Evolutionary conservation across 257 asterid genomes (phyloP), one percentile per base, ranked within the genome.

Genomic region (Capsicum baccatum): DNA sequence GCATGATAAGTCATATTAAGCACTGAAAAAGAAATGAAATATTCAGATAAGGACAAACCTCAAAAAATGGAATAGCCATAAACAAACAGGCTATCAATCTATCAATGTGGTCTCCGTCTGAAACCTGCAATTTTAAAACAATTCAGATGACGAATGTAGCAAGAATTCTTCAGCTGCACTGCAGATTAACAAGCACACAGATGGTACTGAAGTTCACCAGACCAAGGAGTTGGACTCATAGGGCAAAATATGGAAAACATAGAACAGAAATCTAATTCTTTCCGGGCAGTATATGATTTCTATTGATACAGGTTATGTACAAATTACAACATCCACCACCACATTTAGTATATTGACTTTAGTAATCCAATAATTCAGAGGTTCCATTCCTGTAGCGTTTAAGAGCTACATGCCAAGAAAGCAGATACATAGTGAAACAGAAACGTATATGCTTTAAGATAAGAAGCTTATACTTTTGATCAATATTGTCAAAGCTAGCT

Each of bases 101-200:
- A 88, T 87, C 97, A 81, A 93, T 90, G 87, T 95, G 99, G 89
- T 95, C 99, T 79, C 94, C 97, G 84, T 95, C 98, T n/a, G 90
- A 55, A 83, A 90, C 97, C 99, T 95, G 93, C 90, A 91, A 17
- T 69, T 82, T 71, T 83, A 59, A 83, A 86, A 55, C 79, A 80
- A 85, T 17, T 81, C 37, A 50, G 74, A 57, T 83, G 55, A 52
- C 54, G 59, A 42, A 60, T 44, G 76, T 81, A 69, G 79, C 33
- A 42, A 26, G 64, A 14, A 26, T 21, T 26, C 47, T 52, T 52
- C 8, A 76, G 81, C 64, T 54, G 6, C 64, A 39, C 48, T 76
- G 15, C 21, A 76, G 47, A 76, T 76, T 52, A 21, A 76, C 81
- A 76, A 52, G 81, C 21, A 5, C 5, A 76, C 81, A 52, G 64